Evolutionary conservation across 1,284 basidiomycete species (phyloP).

Genomic region (Melampsora abietis-canadensis): DNA sequence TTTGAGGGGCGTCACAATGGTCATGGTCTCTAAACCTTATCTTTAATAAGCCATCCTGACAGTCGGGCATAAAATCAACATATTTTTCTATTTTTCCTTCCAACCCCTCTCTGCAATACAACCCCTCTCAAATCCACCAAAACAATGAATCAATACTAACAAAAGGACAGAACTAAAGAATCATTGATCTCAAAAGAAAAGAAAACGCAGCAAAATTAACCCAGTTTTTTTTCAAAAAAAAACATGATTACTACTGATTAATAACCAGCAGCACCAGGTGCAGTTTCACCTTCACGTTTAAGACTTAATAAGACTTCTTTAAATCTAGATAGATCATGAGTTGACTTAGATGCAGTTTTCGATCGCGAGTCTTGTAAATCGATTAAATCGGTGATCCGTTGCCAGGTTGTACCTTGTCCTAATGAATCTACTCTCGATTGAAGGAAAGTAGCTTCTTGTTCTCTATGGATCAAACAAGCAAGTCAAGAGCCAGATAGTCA

Average conservation of each 20-base stretch:
- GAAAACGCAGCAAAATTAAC: neutral
- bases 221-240: neutral
- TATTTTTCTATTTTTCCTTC: too few relatives aligned
- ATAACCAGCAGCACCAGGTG: constrained; percentile 87
- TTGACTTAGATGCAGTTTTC: constrained; percentile 90
- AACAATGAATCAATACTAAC: too few relatives aligned
- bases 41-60: too few relatives aligned
- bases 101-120: too few relatives aligned
- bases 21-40: too few relatives aligned
- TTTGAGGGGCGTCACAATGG: too few relatives aligned
- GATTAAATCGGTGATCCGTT: constrained; percentile 79
- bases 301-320: constrained; percentile 83
- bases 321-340: constrained; percentile 82
- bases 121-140: too few relatives aligned
- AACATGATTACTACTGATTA: constrained; percentile 52
- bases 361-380: constrained; percentile 91
- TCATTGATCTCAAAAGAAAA: neutral
- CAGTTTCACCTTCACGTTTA: constrained; percentile 79
- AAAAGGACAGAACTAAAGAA: neutral
- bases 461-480: constrained; percentile 58
- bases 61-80: too few relatives aligned
- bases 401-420: constrained; percentile 90
- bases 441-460: constrained; percentile 79
- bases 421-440: constrained; percentile 70
- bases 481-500: constrained; percentile 18